Conservation (phyloP, 257 asterid genomes). For the Buddleja alternifolia region DNA sequence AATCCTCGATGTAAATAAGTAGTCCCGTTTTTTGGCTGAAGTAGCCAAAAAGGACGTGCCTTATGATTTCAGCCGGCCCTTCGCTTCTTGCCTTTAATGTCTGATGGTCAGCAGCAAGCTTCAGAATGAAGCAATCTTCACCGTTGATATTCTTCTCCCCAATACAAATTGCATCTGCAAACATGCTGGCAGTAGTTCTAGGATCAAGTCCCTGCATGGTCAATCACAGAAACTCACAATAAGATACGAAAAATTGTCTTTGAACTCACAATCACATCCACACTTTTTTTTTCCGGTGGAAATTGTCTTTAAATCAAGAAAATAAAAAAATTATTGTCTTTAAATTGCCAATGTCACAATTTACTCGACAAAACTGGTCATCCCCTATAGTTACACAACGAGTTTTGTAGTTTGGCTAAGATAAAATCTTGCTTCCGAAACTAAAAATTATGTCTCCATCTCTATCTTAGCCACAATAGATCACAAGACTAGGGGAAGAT, state of each 20-base stretch:
- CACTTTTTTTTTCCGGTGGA: no score
- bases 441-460: no score
- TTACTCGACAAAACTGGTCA: no score
- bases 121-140: constrained; percentile 83
- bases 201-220: constrained; percentile 83
- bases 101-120: constrained; percentile 70
- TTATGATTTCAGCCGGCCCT: constrained; percentile 84
- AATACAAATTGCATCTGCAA: constrained; percentile 70
- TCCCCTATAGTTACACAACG: no score
- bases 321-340: no score
- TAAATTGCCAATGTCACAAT: no score
- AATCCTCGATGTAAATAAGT: constrained; percentile 82
- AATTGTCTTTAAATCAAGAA: no score
- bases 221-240: constrained; percentile 8
- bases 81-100: constrained; percentile 78
- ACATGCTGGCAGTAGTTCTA: constrained; percentile 76
- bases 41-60: constrained; percentile 83
- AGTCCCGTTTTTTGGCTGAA: constrained; percentile 91
- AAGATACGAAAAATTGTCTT: no score
- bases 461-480: neutral
- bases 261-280: no score
- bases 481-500: neutral
- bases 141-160: constrained; percentile 86
- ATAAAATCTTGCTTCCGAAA: no score
- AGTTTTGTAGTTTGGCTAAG: no score